Percentiles rank a stretch among this genome's conserved stretches.
These are phyloP conservation scores for Alternaria sp. DNA, from an alignment of 2,329 filamentous ascomycete genomes.

Conservation along the genomic window DNA sequence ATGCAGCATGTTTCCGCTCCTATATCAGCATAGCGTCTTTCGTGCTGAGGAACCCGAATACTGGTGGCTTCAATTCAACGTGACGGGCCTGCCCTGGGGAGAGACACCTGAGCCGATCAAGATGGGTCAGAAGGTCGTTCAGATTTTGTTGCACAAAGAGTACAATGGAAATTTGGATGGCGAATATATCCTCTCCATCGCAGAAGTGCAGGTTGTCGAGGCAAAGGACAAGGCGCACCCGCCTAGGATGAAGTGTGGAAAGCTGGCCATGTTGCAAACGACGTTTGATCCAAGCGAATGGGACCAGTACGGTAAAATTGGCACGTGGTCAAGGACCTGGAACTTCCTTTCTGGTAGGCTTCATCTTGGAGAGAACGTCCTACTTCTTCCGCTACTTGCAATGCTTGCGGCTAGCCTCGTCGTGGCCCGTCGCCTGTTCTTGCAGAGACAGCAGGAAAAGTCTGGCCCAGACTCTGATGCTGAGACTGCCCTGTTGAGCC, in stretches of 20 bases:
- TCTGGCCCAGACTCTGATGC: slow-evolving; percentile 23
- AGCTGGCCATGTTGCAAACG: slow-evolving; percentile 35
- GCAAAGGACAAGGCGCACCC: slow-evolving; percentile 30
- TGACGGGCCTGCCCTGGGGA: slow-evolving; percentile 27
- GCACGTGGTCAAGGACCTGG: slow-evolving; percentile 32
- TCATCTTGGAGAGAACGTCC: slow-evolving; percentile 23
- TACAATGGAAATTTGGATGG: background rate
- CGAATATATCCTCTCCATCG: slow-evolving; percentile 26
- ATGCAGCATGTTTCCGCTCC: slow-evolving; percentile 31
- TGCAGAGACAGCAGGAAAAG: slow-evolving; percentile 22
- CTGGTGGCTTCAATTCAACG: slow-evolving; percentile 42
- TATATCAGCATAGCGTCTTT: slow-evolving; percentile 39
- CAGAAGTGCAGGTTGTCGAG: slow-evolving; percentile 37
- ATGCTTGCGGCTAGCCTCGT: slow-evolving; percentile 24
- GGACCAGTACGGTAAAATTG: slow-evolving; percentile 43
- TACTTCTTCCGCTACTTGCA: slow-evolving; percentile 28
- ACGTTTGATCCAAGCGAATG: slow-evolving; percentile 40
- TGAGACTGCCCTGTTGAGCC: slow-evolving; percentile 32
- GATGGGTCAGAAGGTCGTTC: slow-evolving; percentile 37
- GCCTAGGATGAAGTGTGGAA: slow-evolving; percentile 42
- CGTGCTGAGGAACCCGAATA: slow-evolving; percentile 22
- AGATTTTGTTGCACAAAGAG: slow-evolving; percentile 33
- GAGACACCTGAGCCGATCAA: slow-evolving; percentile 11
- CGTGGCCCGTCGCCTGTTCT: slow-evolving; percentile 23
- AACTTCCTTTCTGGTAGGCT: slow-evolving; percentile 23